phyloP scores from a whole-genome alignment of 2,329 filamentous ascomycete genomes.

The Nemania sp. region DNA sequence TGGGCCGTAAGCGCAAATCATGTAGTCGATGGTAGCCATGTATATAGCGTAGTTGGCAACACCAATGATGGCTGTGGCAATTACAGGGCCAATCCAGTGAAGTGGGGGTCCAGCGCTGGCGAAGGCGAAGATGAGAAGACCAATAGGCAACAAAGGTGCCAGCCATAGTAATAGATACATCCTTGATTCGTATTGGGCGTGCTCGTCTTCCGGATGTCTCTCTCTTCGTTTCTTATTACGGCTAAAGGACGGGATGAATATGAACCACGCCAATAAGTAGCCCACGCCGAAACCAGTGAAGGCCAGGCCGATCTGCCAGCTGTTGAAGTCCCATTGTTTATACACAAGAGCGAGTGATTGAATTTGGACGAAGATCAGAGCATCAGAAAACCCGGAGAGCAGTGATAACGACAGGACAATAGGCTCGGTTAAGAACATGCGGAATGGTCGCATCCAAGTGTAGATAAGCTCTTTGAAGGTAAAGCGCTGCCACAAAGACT shows the following conservation, averaged over 20 bases:
- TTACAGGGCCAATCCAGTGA: constrained; percentile 67
- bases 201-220: constrained; percentile 52
- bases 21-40: constrained; percentile 71
- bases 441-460: constrained; percentile 65
- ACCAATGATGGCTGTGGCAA: constrained; percentile 64
- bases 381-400: constrained; percentile 66
- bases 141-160: constrained; percentile 62
- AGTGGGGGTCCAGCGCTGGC: constrained; percentile 57
- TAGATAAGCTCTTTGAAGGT: constrained; percentile 49
- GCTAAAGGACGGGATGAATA: constrained; percentile 57
- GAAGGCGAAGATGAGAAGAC: constrained; percentile 67
- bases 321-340: constrained; percentile 62
- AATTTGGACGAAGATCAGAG: constrained; percentile 69
- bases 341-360: constrained; percentile 66
- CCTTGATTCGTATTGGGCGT: constrained; percentile 65
- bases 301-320: constrained; percentile 39
- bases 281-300: constrained; percentile 56
- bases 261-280: constrained; percentile 62
- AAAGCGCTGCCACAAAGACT: constrained; percentile 46
- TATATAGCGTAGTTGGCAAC: constrained; percentile 68
- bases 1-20: constrained; percentile 68
- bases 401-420: constrained; percentile 66
- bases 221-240: constrained; percentile 52
- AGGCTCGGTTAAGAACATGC: constrained; percentile 67
- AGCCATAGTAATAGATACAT: constrained; percentile 64